Percentiles rank a stretch among this genome's conserved stretches.
These are phyloP conservation scores for Termitomyces sp. DNA, from an alignment of 768 basidiomycete species.

Conservation along the genomic window DNA sequence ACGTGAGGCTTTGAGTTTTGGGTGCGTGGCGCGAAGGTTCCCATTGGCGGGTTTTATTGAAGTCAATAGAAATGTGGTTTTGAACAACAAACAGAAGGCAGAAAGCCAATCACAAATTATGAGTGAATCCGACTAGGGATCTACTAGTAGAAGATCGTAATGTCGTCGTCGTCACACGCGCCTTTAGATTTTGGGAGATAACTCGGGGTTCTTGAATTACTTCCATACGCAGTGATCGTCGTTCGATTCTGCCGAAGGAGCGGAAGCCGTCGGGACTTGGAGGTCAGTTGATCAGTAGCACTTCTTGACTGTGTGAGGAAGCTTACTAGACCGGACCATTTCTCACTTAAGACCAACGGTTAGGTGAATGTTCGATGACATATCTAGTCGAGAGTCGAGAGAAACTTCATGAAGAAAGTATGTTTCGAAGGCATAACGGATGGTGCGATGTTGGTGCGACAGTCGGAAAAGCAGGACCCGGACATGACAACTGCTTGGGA, in stretches of 20 bases:
- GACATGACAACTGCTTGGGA: no score
- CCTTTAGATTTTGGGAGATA: not conserved
- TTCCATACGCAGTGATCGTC: no score
- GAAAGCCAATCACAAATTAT: not conserved
- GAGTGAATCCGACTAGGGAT: not conserved
- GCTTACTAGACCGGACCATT: not conserved
- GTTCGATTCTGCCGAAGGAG: not conserved
- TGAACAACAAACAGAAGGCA: not conserved
- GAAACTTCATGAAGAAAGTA: not conserved
- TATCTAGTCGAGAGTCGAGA: not conserved
- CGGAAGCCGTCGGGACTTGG: not conserved
- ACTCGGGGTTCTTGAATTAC: no score
- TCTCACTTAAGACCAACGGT: not conserved
- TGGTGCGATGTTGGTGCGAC: not conserved
- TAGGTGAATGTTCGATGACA: not conserved
- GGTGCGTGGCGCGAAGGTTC: not conserved
- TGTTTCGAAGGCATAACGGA: not conserved
- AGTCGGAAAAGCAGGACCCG: no score
- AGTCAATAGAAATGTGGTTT: no score
- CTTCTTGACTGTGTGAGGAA: not conserved
- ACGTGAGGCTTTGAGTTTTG: not conserved
- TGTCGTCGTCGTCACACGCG: not conserved
- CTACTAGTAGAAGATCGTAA: not conserved
- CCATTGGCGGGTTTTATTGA: not conserved
- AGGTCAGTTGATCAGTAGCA: not conserved